These are phyloP conservation scores for Hyaloscypha finlandica DNA, from an alignment of 495 filamentous ascomycete genomes.

Conservation along the genomic window DNA sequence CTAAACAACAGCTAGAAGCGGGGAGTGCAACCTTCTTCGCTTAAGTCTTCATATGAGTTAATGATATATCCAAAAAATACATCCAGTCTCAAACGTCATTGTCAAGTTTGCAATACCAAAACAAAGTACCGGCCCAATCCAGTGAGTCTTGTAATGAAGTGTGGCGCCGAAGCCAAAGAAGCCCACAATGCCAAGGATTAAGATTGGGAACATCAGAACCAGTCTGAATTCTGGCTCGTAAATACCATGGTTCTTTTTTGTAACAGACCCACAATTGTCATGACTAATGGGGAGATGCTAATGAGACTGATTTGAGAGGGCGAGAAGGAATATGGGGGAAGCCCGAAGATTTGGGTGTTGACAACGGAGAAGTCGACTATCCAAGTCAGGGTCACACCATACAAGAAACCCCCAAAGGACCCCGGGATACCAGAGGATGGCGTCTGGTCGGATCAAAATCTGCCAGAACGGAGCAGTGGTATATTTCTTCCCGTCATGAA, in stretches of 20 bases:
- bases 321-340: constrained; percentile 54
- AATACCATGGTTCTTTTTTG: constrained; percentile 27
- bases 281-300: constrained; percentile 49
- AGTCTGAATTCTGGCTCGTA: constrained; percentile 48
- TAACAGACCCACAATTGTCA: constrained; percentile 48
- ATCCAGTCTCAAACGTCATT: constrained; percentile 51
- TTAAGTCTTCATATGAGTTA: constrained; percentile 51
- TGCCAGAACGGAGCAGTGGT: constrained; percentile 49
- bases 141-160: constrained; percentile 51
- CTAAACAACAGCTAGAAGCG: background rate
- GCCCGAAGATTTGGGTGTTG: constrained; percentile 50
- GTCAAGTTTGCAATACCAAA: constrained; percentile 57
- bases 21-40: constrained; percentile 42
- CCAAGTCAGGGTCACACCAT: constrained; percentile 53
- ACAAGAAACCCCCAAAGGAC: constrained; percentile 57
- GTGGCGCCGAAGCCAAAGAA: constrained; percentile 39
- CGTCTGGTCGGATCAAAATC: constrained; percentile 49
- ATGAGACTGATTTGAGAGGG: constrained; percentile 51
- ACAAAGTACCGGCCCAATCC: constrained; percentile 52
- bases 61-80: constrained; percentile 58
- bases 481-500: constrained; percentile 41
- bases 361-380: constrained; percentile 57
- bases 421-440: constrained; percentile 55
- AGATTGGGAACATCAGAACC: constrained; percentile 37
- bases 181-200: constrained; percentile 17